These are phyloP conservation scores for Scheffersomyces ergatensis DNA, from an alignment of 805 yeast species.

Conservation along the genomic window DNA sequence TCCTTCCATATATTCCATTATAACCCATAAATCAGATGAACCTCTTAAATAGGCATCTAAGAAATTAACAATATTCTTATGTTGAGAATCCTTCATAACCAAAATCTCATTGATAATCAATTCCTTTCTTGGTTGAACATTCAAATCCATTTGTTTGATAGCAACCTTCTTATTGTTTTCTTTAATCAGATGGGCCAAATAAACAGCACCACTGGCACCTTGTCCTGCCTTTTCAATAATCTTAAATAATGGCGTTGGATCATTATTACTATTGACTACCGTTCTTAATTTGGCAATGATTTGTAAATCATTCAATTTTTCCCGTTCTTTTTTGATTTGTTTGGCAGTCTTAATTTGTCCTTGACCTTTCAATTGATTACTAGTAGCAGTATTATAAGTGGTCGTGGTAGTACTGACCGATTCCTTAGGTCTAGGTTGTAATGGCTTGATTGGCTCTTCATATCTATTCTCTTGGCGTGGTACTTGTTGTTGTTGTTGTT, in stretches of 20 bases:
- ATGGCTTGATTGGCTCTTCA: constrained; percentile 20
- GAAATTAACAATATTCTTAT: constrained; percentile 92
- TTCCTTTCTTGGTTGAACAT: constrained; percentile 91
- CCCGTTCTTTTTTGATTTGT: constrained; percentile 39
- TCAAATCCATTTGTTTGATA: constrained; percentile 91
- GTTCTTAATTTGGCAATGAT: constrained; percentile 75
- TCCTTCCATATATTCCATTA: constrained; percentile 99
- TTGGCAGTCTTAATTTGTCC: constrained; percentile 31
- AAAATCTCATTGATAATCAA: constrained; percentile 91
- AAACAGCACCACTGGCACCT: constrained; percentile 97
- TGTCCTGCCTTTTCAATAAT: constrained; percentile 89
- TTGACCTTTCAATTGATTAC: constrained; percentile 7
- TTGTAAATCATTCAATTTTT: constrained; percentile 77
- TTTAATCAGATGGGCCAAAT: constrained; percentile 67
- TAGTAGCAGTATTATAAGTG: too few relatives aligned
- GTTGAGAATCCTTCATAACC: constrained; percentile 95
- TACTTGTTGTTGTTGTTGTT: constrained; percentile 19
- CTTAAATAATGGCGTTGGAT: constrained; percentile 81
- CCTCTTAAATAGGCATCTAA: constrained; percentile 86
- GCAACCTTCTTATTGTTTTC: constrained; percentile 74
- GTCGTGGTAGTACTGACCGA: not conserved
- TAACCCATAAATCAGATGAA: constrained; percentile 88
- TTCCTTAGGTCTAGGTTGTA: constrained; percentile 18
- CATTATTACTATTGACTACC: constrained; percentile 77
- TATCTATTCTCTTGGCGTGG: constrained; percentile 11